phyloP scores from a whole-genome alignment of 1,284 basidiomycete genomes.

The Thelephora terrestris region DNA sequence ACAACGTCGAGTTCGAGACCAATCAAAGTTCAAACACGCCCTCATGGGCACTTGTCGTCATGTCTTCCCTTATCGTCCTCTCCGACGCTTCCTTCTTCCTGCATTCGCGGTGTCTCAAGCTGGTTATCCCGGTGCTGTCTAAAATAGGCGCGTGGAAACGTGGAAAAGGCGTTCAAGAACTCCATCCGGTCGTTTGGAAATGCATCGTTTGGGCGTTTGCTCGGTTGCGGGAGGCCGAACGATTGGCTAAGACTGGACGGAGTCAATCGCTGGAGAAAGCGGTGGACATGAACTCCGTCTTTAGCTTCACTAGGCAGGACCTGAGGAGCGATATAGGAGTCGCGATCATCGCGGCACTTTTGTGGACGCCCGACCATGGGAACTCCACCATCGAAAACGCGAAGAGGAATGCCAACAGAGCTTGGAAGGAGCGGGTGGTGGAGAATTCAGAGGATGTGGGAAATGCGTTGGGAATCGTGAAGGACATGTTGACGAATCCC shows the following conservation, averaged over 20 bases:
- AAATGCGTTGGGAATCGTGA: constrained; percentile 27
- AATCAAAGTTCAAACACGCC: constrained; percentile 19
- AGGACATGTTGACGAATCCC: constrained; percentile 26
- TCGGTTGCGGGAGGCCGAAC: constrained; percentile 10
- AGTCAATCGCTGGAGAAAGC: constrained; percentile 10
- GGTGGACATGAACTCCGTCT: constrained; percentile 21
- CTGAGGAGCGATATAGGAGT: constrained; percentile 29
- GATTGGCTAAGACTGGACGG: constrained; percentile 6
- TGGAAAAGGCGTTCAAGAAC: constrained; percentile 21
- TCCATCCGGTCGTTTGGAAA: constrained; percentile 40
- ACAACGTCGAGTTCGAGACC: constrained; percentile 16
- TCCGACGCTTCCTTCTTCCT: constrained; percentile 34
- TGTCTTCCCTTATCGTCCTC: constrained; percentile 39
- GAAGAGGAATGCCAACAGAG: not conserved
- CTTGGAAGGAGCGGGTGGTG: constrained; percentile 6
- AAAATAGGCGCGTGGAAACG: constrained; percentile 22
- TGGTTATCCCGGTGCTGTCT: constrained; percentile 28
- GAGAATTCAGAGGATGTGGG: constrained; percentile 16
- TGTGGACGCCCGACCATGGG: constrained; percentile 12
- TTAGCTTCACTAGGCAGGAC: constrained; percentile 34
- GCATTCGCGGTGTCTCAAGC: constrained; percentile 28
- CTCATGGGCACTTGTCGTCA: constrained; percentile 25
- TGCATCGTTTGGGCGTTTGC: constrained; percentile 46
- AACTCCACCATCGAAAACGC: not conserved
- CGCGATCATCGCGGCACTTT: constrained; percentile 28